phyloP scores from a whole-genome alignment of 1,139 yeast species.

The Geotrichum australiense region DNA sequence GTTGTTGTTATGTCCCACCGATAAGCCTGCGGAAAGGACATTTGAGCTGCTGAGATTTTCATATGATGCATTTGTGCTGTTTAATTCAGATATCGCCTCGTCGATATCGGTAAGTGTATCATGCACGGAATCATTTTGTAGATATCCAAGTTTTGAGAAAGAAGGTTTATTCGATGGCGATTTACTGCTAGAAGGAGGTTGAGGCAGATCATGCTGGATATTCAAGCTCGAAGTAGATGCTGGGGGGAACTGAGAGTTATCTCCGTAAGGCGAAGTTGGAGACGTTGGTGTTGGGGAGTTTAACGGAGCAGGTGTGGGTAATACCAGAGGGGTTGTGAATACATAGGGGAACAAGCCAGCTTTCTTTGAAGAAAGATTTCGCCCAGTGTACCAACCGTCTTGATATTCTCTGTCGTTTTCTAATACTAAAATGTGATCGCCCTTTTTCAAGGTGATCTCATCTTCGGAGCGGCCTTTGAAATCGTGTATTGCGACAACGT shows the following conservation, averaged over 20 bases:
- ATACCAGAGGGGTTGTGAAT: constrained; percentile 42
- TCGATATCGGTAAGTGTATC: constrained; percentile 77
- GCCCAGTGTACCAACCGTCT: constrained; percentile 97
- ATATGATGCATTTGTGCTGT: constrained; percentile 12
- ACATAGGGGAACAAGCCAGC: constrained; percentile 89
- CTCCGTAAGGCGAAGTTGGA: constrained; percentile 7
- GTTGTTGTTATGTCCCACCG: too few species aligned
- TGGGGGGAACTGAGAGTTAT: neutral
- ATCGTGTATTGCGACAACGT: constrained; percentile 63
- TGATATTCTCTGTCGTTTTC: constrained; percentile 90
- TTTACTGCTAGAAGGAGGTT: neutral
- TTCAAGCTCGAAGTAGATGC: constrained; percentile 3
- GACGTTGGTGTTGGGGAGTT: constrained; percentile 23
- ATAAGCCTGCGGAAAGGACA: constrained; percentile 11
- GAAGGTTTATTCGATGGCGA: constrained; percentile 5
- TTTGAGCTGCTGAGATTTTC: constrained; percentile 24
- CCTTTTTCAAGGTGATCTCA: constrained; percentile 70
- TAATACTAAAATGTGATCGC: constrained; percentile 81
- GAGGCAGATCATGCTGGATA: constrained; percentile 6
- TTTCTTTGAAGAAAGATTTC: constrained; percentile 58
- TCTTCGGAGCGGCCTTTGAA: constrained; percentile 84
- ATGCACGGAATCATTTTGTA: constrained; percentile 39
- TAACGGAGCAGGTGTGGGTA: constrained; percentile 25
- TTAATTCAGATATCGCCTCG: constrained; percentile 68
- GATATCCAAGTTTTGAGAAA: constrained; percentile 1